Evolutionary conservation across 495 filamentous ascomycete genomes (phyloP), one percentile per base, ranked within the genome.

Genomic region (Podospora appendiculata): DNA sequence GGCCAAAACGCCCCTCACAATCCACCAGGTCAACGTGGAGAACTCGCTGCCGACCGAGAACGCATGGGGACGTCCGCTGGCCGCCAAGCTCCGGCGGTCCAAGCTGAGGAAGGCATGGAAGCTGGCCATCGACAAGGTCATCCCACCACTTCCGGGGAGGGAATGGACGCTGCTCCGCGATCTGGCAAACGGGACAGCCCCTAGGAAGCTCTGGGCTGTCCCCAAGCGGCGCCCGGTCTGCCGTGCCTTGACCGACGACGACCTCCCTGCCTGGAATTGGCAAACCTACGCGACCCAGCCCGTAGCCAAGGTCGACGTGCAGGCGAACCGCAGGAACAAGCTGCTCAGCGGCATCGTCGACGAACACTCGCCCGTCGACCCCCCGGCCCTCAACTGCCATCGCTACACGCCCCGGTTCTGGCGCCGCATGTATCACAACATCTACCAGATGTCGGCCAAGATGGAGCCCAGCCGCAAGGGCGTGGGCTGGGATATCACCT

Each of bases 141-240:
- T 87, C n/a, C 88, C 90, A 7, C 93, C 93, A 2, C 56, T 96
- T 1, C 83, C 86, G 0, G 55, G 70, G 18, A 54, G 70, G 13
- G 88, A 93, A 52, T 87, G 86, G 72, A 66, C 78, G 25, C 58
- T 74, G 34, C 67, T 98, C 9, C 65, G 75, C 11, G 76, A 72
- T 14, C 58, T 95, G 10, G 73, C 81, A 0, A 58, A 67, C 10
- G 90, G 86, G 3, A 71, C 63, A 55, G 77, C 74, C 64, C 67
- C 50, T 47, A 70, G 72, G 7, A 25, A 46, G 4, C 59, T 62
- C 34, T 68, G 62, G 53, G 47, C 47, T 7, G 41, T 66, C 1
- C 66, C 70, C 14, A 41, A 41, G 6, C 63, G 72, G 18, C 57
- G 67, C 13, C 18, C 59, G 9, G 34, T 59, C 19, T 56, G 53